Evolutionary conservation across 2,329 filamentous ascomycete species (phyloP).

Genomic region (Colletotrichum lindemuthianum): DNA sequence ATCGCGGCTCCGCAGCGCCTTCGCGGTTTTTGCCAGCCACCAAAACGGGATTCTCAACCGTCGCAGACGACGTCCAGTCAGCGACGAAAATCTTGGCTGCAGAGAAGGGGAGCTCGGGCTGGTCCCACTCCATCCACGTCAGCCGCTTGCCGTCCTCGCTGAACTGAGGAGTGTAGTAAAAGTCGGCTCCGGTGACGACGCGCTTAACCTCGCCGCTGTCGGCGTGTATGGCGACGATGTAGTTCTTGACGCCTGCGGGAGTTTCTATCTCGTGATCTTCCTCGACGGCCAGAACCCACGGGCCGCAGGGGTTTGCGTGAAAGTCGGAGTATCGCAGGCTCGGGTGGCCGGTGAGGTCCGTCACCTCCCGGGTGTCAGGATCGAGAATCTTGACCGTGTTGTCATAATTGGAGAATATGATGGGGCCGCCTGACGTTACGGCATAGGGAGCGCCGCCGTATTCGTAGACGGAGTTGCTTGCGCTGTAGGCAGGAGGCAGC

Average conservation of each 20-base stretch:
- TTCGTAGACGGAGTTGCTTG: slow-evolving; percentile 59
- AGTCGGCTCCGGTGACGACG: slow-evolving; percentile 58
- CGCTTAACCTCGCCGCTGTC: slow-evolving; percentile 52
- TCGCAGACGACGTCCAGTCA: slow-evolving; percentile 49
- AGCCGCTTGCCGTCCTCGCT: slow-evolving; percentile 56
- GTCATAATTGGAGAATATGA: slow-evolving; percentile 59
- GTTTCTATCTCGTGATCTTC: slow-evolving; percentile 57
- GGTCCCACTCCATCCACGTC: slow-evolving; percentile 65
- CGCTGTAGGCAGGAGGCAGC: slow-evolving; percentile 55
- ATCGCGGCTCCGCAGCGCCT: slow-evolving; percentile 60
- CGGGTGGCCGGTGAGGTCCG: slow-evolving; percentile 43
- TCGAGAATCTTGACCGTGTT: slow-evolving; percentile 55
- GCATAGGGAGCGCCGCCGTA: slow-evolving; percentile 61
- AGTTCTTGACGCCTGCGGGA: slow-evolving; percentile 47
- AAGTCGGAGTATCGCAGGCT: slow-evolving; percentile 59
- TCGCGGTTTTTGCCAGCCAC: slow-evolving; percentile 55
- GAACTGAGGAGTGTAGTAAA: slow-evolving; percentile 62
- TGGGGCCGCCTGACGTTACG: slow-evolving; percentile 48
- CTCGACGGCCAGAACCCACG: slow-evolving; percentile 61
- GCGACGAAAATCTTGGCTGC: slow-evolving; percentile 56
- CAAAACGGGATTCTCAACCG: slow-evolving; percentile 43
- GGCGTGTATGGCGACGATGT: slow-evolving; percentile 52
- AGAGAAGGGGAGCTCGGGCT: slow-evolving; percentile 63
- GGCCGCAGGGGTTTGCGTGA: slow-evolving; percentile 48
- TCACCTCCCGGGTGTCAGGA: slow-evolving; percentile 47